Conservation (phyloP, 768 basidiomycete species). For the Mycena galericulata region DNA sequence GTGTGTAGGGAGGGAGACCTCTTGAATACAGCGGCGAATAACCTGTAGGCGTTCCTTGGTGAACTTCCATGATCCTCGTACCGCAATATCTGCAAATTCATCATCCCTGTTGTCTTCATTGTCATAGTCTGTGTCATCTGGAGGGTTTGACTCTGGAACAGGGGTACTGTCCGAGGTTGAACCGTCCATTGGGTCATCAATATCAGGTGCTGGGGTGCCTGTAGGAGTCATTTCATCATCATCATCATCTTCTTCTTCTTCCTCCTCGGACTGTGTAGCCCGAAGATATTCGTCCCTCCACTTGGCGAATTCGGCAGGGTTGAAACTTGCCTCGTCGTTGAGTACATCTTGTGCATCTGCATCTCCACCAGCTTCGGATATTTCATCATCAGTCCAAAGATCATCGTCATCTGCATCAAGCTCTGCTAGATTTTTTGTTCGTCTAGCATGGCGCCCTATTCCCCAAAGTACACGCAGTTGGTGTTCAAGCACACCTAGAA, state of each 20-base stretch:
- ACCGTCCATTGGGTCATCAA: constrained; percentile 12
- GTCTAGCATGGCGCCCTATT: not conserved
- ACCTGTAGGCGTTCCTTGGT: not conserved
- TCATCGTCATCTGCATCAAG: not conserved
- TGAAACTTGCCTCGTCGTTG: not conserved
- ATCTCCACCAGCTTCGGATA: not conserved
- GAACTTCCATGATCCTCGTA: constrained; percentile 16
- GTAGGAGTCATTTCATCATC: not conserved
- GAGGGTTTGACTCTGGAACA: constrained; percentile 8
- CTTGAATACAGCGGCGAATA: constrained; percentile 4
- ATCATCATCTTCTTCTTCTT: not conserved
- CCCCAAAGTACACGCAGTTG: constrained; percentile 1
- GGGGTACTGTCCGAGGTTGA: constrained; percentile 1
- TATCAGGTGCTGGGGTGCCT: not conserved
- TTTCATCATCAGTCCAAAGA: not conserved
- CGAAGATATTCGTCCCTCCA: constrained; percentile 1
- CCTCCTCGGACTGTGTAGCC: constrained; percentile 6
- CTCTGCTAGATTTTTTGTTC: not conserved
- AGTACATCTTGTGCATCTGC: not conserved
- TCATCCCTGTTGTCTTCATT: not conserved
- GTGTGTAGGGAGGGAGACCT: constrained; percentile 28
- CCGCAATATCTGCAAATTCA: constrained; percentile 23
- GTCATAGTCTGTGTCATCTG: not conserved
- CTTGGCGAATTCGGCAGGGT: not conserved
- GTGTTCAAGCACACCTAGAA: not conserved